phyloP scores from a whole-genome alignment of 2,329 filamentous ascomycete species.

The Verticillium nonalfalfae region DNA sequence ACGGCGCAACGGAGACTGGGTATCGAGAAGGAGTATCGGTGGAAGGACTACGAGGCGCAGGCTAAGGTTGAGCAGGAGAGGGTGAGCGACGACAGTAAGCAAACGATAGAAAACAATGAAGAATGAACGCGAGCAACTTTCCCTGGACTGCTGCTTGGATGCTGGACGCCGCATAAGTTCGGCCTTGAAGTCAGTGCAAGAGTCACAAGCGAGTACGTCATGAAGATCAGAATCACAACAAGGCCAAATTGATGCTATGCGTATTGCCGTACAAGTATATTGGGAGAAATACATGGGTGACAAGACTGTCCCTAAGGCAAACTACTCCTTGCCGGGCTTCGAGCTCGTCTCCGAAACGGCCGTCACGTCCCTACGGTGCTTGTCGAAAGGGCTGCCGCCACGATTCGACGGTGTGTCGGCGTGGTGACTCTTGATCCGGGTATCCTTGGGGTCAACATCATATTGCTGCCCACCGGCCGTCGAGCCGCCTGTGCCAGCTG shows the following conservation, averaged over 20 bases:
- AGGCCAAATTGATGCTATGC: too few relatives aligned
- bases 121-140: too few relatives aligned
- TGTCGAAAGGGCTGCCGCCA: slow-evolving; percentile 9
- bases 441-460: slow-evolving; percentile 5
- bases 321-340: neutral
- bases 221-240: too few relatives aligned
- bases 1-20: slow-evolving; percentile 39
- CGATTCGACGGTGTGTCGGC: slow-evolving; percentile 10
- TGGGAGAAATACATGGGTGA: neutral
- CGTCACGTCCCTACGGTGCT: slow-evolving; percentile 10
- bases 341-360: neutral
- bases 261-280: too few relatives aligned
- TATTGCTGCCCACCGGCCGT: slow-evolving; percentile 7
- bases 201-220: too few relatives aligned
- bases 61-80: neutral
- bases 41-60: slow-evolving; percentile 24
- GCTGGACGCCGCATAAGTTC: too few relatives aligned
- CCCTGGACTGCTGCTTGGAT: too few relatives aligned
- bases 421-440: slow-evolving; percentile 7
- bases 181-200: too few relatives aligned
- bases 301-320: neutral
- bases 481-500: slow-evolving; percentile 17
- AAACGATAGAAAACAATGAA: too few relatives aligned
- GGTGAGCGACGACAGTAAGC: neutral
- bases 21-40: slow-evolving; percentile 43